Conservation (phyloP, 805 yeast genomes). For the Nematodospora valgi region DNA sequence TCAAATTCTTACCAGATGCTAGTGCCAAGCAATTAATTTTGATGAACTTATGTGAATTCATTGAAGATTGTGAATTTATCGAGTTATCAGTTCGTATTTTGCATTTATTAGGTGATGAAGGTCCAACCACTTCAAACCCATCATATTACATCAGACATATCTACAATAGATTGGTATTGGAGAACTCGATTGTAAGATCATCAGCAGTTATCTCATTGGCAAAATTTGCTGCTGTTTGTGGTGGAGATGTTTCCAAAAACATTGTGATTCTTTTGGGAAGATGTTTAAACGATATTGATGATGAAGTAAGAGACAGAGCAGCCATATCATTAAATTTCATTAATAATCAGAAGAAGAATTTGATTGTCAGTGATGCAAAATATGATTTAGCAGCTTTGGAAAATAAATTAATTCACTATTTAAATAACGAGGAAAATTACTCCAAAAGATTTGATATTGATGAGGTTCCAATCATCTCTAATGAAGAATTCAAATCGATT, state of each 20-base stretch:
- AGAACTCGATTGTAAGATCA: conserved; percentile 91
- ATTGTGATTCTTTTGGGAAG: conserved; percentile 74
- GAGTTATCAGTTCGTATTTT: conserved; percentile 90
- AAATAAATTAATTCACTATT: conserved; percentile 67
- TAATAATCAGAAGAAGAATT: conserved; percentile 29
- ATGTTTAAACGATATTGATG: conserved; percentile 86
- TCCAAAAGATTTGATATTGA: conserved; percentile 66
- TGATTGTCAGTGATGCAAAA: conserved; percentile 63
- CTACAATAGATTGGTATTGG: conserved; percentile 93
- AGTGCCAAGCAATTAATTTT: conserved; percentile 78
- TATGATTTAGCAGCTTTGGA: conserved; percentile 80
- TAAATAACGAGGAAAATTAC: conserved; percentile 51
- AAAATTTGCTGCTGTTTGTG: conserved; percentile 80
- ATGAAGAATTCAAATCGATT: conserved; percentile 65
- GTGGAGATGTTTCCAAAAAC: conserved; percentile 61
- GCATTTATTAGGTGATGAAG: conserved; percentile 90
- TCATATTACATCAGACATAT: conserved; percentile 92
- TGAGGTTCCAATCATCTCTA: conserved; percentile 60
- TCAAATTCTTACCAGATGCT: conserved; percentile 70
- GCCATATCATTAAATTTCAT: conserved; percentile 76
- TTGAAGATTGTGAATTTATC: conserved; percentile 96
- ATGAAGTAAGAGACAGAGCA: conserved; percentile 98
- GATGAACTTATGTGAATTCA: conserved; percentile 90
- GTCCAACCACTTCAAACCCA: conserved; percentile 83
- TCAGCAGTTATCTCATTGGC: conserved; percentile 93